A percentile compares a stretch with the other conserved stretches of the same genome.
phyloP scores from a whole-genome alignment of 768 basidiomycete species.

The Mycena floridula region DNA sequence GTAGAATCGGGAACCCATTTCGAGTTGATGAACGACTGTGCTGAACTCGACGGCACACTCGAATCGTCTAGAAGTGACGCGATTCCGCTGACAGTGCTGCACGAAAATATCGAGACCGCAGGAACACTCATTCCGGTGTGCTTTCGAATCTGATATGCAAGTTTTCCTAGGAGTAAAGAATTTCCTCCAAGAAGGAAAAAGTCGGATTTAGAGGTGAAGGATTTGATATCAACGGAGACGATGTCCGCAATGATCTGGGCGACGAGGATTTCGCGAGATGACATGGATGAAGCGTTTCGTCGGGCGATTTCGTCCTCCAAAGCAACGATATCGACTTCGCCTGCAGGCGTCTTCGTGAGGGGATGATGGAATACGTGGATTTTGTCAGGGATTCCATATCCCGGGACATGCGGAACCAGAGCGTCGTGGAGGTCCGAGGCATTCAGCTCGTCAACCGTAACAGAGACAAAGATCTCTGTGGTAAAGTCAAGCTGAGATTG shows the following conservation, averaged over 20 bases:
- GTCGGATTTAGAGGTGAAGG: constrained; percentile 27
- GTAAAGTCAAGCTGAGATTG: constrained; percentile 22
- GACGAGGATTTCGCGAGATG: constrained; percentile 22
- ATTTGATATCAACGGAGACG: constrained; percentile 20
- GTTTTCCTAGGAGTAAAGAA: constrained; percentile 38
- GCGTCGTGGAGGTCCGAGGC: constrained; percentile 12
- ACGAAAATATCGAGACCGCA: constrained; percentile 32
- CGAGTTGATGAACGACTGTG: no score
- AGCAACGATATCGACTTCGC: constrained; percentile 22
- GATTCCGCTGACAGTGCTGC: constrained; percentile 35
- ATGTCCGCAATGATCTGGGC: constrained; percentile 29
- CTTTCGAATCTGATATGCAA: constrained; percentile 32
- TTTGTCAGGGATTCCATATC: constrained; percentile 32
- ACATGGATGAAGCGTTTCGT: constrained; percentile 18
- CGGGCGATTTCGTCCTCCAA: constrained; percentile 20
- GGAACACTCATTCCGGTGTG: constrained; percentile 29
- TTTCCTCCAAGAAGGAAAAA: constrained; percentile 38
- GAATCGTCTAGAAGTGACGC: constrained; percentile 28
- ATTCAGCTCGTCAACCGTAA: constrained; percentile 11
- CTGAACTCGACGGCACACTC: neutral
- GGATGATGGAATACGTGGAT: constrained; percentile 24
- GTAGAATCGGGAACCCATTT: no score
- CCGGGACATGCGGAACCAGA: constrained; percentile 23
- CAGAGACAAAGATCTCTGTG: constrained; percentile 30
- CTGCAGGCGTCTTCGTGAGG: constrained; percentile 13